Evolutionary conservation across 2,329 filamentous ascomycete genomes (phyloP).

Genomic region (Geosmithia morbida): DNA sequence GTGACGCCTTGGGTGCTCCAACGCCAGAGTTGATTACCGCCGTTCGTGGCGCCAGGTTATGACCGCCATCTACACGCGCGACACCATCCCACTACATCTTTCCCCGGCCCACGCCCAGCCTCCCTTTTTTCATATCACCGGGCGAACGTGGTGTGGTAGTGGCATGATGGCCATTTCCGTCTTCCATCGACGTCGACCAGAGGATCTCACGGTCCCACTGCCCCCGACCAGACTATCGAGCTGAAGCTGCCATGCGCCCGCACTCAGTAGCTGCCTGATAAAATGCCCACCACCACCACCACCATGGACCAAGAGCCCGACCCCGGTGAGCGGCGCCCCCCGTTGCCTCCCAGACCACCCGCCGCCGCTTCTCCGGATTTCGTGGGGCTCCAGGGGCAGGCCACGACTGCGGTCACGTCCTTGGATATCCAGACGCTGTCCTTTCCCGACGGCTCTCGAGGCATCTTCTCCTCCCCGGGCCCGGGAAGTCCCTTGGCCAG

Average conservation of each 20-base stretch:
- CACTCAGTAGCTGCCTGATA: background rate
- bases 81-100: background rate
- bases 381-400: constrained; percentile 39
- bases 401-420: constrained; percentile 75
- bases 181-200: background rate
- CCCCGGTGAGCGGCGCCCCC: constrained; percentile 32
- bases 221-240: background rate
- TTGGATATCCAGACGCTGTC: constrained; percentile 68
- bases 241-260: background rate
- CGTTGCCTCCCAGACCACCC: constrained; percentile 37
- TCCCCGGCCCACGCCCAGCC: background rate
- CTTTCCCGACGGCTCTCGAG: constrained; percentile 54
- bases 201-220: constrained; percentile 6
- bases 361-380: constrained; percentile 20
- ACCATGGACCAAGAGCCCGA: constrained; percentile 10
- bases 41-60: background rate
- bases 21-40: no score
- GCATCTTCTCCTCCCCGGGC: constrained; percentile 38
- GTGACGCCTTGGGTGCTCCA: background rate
- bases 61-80: background rate
- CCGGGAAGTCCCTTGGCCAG: constrained; percentile 22
- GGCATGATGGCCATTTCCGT: constrained; percentile 12
- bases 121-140: background rate
- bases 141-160: constrained; percentile 5
- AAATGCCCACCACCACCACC: background rate